Conservation (phyloP, 2,329 filamentous ascomycete genomes). For the Orbilia oligospora region DNA sequence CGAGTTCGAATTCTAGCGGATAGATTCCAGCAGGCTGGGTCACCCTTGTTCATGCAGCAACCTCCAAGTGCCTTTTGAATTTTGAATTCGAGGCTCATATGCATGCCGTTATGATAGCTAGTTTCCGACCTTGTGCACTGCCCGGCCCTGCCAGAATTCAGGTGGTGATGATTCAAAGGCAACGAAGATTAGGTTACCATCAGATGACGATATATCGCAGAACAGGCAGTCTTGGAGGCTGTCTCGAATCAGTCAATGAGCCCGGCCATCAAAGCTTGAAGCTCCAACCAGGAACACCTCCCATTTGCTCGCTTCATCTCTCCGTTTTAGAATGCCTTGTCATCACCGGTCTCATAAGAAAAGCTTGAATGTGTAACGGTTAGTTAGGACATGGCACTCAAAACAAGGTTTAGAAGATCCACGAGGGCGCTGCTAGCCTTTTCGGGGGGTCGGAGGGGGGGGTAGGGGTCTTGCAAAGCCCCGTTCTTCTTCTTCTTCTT, state of each 20-base stretch:
- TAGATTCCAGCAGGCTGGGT: conserved; percentile 18
- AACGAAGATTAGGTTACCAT: conserved; percentile 52
- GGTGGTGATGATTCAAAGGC: conserved; percentile 33
- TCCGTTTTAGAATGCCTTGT: conserved; percentile 20
- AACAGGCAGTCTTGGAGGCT: conserved; percentile 46
- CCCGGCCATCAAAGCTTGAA: conserved; percentile 47
- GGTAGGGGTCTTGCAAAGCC: conserved; percentile 51
- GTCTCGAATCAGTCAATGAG: conserved; percentile 6
- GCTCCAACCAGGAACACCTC: conserved; percentile 33
- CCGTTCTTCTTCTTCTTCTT: no score
- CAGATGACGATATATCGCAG: conserved; percentile 52
- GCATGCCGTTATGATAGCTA: conserved; percentile 44
- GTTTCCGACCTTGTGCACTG: conserved; percentile 44
- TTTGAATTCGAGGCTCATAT: conserved; percentile 56
- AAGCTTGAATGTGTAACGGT: conserved; percentile 36
- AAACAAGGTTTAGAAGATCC: conserved; percentile 55
- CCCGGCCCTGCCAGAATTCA: conserved; percentile 5
- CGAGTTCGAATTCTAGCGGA: background rate
- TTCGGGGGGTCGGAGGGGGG: no score
- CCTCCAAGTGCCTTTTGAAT: conserved; percentile 12
- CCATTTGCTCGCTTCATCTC: conserved; percentile 46
- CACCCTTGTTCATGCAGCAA: background rate
- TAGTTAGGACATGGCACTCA: background rate
- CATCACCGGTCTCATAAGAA: conserved; percentile 21
- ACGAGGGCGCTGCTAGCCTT: conserved; percentile 47